These are phyloP conservation scores for Thermomucor indicae-seudaticae DNA, from an alignment of 371 early-diverging fungal genomes.

Conservation along the genomic window DNA sequence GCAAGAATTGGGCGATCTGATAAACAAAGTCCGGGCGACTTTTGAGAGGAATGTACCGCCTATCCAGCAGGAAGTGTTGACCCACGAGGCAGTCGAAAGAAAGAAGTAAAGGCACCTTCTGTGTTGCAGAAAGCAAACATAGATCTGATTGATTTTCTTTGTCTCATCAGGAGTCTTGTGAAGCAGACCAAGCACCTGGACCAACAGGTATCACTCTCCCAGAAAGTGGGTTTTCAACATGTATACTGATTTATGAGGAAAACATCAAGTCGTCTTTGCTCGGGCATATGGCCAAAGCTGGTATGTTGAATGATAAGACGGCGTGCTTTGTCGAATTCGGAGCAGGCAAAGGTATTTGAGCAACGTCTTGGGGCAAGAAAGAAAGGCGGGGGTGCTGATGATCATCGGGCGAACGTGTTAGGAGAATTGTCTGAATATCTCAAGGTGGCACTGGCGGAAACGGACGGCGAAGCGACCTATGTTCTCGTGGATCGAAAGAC, in stretches of 20 bases:
- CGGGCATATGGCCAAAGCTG: slow-evolving; percentile 66
- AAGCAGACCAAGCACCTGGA: slow-evolving; percentile 60
- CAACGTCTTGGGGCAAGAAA: not conserved
- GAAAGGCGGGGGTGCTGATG: not conserved
- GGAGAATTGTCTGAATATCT: slow-evolving; percentile 62
- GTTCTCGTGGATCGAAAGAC: slow-evolving; percentile 77
- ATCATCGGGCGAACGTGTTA: slow-evolving; percentile 1
- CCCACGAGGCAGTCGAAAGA: slow-evolving; percentile 4
- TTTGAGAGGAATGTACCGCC: slow-evolving; percentile 33
- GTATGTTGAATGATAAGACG: slow-evolving; percentile 53
- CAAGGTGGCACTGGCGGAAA: slow-evolving; percentile 53
- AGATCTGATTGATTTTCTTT: not conserved
- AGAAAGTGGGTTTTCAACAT: no score
- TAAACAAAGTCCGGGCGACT: slow-evolving; percentile 42
- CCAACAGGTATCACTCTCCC: slow-evolving; percentile 72
- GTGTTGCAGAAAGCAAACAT: not conserved
- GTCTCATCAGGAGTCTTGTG: slow-evolving; percentile 25
- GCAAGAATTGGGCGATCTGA: slow-evolving; percentile 37
- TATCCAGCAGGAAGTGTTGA: slow-evolving; percentile 35
- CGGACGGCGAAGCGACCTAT: slow-evolving; percentile 54
- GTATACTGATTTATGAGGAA: no score
- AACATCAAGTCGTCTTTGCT: slow-evolving; percentile 65
- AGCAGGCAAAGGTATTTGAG: slow-evolving; percentile 73
- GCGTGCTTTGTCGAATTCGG: slow-evolving; percentile 81
- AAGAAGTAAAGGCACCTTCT: no score